Percentiles rank a stretch among this genome's conserved stretches.
These are phyloP conservation scores for Eucalyptus victrix DNA, from an alignment of 345 rosid genomes.

Conservation along the genomic window DNA sequence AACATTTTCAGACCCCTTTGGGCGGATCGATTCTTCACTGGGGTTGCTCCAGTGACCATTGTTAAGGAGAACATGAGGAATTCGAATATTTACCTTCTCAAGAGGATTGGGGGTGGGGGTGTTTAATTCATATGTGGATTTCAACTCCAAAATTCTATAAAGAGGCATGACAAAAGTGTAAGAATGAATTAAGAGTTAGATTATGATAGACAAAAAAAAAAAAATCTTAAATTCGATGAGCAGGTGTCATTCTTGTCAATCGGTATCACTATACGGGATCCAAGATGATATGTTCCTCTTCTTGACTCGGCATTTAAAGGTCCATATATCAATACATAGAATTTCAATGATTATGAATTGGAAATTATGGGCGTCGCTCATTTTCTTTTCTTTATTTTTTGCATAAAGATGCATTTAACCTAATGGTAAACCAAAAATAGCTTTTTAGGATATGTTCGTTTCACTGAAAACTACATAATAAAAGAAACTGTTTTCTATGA, in stretches of 20 bases:
- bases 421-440: not conserved
- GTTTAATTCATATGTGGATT: no score
- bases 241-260: fast-evolving
- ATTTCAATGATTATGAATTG: not conserved
- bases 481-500: no score
- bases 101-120: no score
- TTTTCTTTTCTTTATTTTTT: not conserved
- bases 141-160: fast-evolving
- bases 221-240: not conserved
- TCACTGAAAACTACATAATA: not conserved
- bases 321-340: no score
- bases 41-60: no score
- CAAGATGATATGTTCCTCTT: not conserved
- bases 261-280: no score
- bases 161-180: fast-evolving
- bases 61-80: no score
- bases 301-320: not conserved
- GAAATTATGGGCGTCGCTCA: fast-evolving
- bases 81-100: no score
- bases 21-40: not conserved
- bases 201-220: no score
- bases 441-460: not conserved
- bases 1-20: not conserved
- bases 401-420: not conserved
- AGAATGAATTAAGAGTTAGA: no score